phyloP scores from a whole-genome alignment of 495 filamentous ascomycete genomes.

The Mytilinidion resinicola region DNA sequence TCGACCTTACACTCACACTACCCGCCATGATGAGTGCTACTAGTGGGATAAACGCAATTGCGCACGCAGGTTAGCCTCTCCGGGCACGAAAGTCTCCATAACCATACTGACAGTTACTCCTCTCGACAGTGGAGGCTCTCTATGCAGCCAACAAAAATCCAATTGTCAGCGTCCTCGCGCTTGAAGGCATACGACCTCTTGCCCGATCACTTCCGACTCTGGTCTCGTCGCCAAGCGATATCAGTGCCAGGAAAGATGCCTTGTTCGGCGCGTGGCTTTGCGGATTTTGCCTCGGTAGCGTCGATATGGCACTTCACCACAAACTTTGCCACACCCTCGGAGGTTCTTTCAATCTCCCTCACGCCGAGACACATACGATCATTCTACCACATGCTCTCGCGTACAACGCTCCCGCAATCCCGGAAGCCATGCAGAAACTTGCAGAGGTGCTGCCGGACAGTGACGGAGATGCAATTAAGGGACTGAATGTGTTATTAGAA shows the following conservation, averaged over 20 bases:
- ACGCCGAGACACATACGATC: conserved; percentile 64
- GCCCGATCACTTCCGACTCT: conserved; percentile 49
- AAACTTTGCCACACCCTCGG: conserved; percentile 66
- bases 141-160: conserved; percentile 51
- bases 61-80: conserved; percentile 51
- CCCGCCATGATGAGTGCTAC: conserved; percentile 54
- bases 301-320: conserved; percentile 65
- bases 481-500: conserved; percentile 53
- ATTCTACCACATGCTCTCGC: conserved; percentile 61
- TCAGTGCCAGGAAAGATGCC: conserved; percentile 48
- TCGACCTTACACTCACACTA: conserved; percentile 59
- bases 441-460: conserved; percentile 53
- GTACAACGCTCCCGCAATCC: conserved; percentile 60
- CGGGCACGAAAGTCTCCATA: too few relatives aligned
- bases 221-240: conserved; percentile 43
- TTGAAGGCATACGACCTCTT: conserved; percentile 25
- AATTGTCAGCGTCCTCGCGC: conserved; percentile 25
- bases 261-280: conserved; percentile 65
- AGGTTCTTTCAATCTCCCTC: conserved; percentile 62
- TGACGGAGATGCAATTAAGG: conserved; percentile 53
- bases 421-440: conserved; percentile 51
- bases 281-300: conserved; percentile 55
- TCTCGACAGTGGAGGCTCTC: conserved; percentile 52
- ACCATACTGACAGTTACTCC: not conserved
- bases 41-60: conserved; percentile 64